These are phyloP conservation scores for Pholiota microspora DNA, from an alignment of 768 basidiomycete genomes.

Conservation along the genomic window DNA sequence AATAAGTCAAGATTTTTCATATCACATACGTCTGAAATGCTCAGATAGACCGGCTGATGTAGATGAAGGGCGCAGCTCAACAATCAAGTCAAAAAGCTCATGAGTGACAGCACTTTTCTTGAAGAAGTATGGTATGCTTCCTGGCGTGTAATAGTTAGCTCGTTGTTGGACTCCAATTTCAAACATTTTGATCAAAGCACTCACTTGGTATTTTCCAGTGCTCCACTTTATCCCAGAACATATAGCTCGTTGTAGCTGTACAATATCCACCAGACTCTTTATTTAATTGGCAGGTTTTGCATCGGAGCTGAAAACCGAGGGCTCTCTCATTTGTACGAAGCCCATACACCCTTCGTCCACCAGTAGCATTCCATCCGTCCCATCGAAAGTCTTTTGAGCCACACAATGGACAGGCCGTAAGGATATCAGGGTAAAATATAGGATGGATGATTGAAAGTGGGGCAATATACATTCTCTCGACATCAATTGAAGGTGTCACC, in stretches of 20 bases:
- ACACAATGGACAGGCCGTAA: slow-evolving; percentile 3
- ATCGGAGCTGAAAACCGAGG: slow-evolving; percentile 10
- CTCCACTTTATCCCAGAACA: slow-evolving; percentile 9
- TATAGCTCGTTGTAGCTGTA: slow-evolving; percentile 1
- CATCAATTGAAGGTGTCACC: neutral
- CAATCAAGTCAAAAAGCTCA: slow-evolving; percentile 5
- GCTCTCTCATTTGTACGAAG: slow-evolving; percentile 6
- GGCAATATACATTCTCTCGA: neutral
- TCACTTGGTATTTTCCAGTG: slow-evolving; percentile 9
- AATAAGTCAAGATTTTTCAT: neutral
- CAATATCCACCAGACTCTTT: neutral
- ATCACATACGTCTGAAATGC: slow-evolving; percentile 4
- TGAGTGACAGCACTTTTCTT: slow-evolving; percentile 3
- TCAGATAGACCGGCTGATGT: slow-evolving; percentile 8
- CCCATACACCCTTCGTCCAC: neutral
- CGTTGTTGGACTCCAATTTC: no score
- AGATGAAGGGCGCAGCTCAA: slow-evolving; percentile 5
- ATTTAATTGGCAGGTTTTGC: slow-evolving; percentile 6
- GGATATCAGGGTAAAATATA: neutral
- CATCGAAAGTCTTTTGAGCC: neutral
- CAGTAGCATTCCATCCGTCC: slow-evolving; percentile 4
- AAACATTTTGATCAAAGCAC: no score
- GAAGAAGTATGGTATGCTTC: slow-evolving; percentile 6
- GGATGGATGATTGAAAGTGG: neutral
- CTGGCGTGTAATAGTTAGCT: no score